Evolutionary conservation across 2,329 filamentous ascomycete species (phyloP).

Genomic region (Chlorencoelia australis): DNA sequence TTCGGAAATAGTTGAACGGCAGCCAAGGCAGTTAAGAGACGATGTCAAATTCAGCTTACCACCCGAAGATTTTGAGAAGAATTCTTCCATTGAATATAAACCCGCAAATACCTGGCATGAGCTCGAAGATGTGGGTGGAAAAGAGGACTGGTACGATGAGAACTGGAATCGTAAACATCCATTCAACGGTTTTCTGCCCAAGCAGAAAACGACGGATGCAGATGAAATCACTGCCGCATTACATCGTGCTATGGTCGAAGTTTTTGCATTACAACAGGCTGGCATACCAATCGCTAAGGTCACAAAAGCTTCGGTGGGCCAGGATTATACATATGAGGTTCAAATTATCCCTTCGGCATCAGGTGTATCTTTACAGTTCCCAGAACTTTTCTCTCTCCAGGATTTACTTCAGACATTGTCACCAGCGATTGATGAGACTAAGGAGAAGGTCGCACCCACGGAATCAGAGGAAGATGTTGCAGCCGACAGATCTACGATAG

Average conservation of each 20-base stretch:
- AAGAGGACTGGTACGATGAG: conserved; percentile 32
- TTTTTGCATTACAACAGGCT: conserved; percentile 37
- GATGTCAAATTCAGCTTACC: not conserved
- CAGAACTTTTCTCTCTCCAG: conserved; percentile 8
- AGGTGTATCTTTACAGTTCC: conserved; percentile 18
- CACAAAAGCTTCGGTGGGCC: conserved; percentile 9
- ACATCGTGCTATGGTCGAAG: conserved; percentile 46
- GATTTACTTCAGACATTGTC: conserved; percentile 12
- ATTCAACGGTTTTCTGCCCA: conserved; percentile 32
- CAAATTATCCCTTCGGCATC: conserved; percentile 17
- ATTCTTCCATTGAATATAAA: conserved; percentile 35
- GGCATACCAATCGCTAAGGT: conserved; percentile 26
- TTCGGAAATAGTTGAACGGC: no score
- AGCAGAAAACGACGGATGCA: conserved; percentile 27
- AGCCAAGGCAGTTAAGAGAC: no score
- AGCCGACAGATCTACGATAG: conserved; percentile 17
- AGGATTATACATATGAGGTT: conserved; percentile 18
- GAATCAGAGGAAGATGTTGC: conserved; percentile 23
- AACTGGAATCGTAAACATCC: conserved; percentile 29
- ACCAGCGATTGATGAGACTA: conserved; percentile 10
- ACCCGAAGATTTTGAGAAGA: no score
- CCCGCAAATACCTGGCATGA: conserved; percentile 40
- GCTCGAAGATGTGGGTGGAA: conserved; percentile 42
- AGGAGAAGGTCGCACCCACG: conserved; percentile 15
- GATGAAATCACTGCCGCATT: conserved; percentile 34